These are phyloP conservation scores for Globisporangium splendens DNA, from an alignment of 352 stramenopile species.

Conservation along the genomic window DNA sequence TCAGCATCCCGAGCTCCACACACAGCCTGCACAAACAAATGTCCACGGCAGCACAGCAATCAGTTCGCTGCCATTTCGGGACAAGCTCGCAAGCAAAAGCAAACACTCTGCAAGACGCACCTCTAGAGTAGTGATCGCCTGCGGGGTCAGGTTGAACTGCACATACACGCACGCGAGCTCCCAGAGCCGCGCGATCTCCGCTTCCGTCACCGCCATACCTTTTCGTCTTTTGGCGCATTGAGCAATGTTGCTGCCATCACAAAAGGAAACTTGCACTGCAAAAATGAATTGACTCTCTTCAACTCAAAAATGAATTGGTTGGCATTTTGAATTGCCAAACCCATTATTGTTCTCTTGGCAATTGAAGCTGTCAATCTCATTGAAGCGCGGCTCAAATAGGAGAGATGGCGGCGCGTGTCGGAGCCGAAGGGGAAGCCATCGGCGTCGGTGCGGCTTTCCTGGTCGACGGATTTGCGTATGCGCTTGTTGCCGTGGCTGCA, in stretches of 20 bases:
- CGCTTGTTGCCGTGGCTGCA: conserved; percentile 49
- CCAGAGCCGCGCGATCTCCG: conserved; percentile 55
- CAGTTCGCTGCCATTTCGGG: neutral
- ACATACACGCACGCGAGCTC: conserved; percentile 44
- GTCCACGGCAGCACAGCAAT: neutral
- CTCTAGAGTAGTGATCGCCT: conserved; percentile 49
- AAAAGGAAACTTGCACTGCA: neutral
- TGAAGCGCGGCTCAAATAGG: no score
- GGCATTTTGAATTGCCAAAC: neutral
- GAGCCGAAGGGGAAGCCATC: conserved; percentile 32
- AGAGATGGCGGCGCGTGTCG: neutral
- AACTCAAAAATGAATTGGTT: neutral
- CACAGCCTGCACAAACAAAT: conserved; percentile 24
- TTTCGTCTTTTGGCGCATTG: neutral
- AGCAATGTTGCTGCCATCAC: neutral
- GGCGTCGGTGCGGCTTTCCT: conserved; percentile 66
- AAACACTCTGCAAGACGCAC: conserved; percentile 18
- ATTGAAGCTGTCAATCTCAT: conserved; percentile 4
- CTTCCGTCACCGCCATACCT: neutral
- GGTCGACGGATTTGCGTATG: conserved; percentile 63
- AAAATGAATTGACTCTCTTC: neutral
- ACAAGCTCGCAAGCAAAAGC: neutral
- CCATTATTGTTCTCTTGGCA: neutral
- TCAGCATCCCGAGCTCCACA: conserved; percentile 17
- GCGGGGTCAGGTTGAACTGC: conserved; percentile 31